Percentiles rank a stretch among this genome's conserved stretches.
Conservation (phyloP, 257 asterid species). For the Prunella vulgaris region DNA sequence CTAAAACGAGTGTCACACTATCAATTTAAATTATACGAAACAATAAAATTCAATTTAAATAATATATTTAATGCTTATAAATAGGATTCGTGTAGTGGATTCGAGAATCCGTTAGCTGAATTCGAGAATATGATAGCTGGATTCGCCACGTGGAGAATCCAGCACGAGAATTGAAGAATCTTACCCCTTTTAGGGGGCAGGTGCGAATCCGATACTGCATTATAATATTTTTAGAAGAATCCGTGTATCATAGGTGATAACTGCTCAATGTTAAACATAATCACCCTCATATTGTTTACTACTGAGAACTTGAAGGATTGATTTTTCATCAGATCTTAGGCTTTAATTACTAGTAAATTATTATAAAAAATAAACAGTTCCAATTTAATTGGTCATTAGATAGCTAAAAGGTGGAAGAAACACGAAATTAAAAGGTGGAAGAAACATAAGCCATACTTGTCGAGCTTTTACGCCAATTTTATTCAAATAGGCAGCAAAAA, state of each 20-base stretch:
- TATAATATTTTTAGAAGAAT: too few relatives aligned
- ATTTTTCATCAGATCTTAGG: background rate
- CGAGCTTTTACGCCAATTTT: constrained; percentile 69
- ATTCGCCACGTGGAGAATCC: too few relatives aligned
- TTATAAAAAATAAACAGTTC: background rate
- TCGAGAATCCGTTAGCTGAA: too few relatives aligned
- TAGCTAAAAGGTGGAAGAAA: background rate
- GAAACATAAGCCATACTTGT: constrained; percentile 47
- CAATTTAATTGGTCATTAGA: background rate
- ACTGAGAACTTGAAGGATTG: background rate
- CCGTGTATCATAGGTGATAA: background rate
- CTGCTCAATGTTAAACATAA: background rate
- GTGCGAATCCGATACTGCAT: too few relatives aligned
- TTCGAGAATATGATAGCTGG: too few relatives aligned
- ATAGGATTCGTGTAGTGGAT: too few relatives aligned
- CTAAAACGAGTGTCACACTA: too few relatives aligned
- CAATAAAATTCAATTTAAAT: too few relatives aligned
- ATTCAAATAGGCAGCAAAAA: constrained; percentile 78
- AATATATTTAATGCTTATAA: too few relatives aligned
- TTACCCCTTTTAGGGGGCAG: too few relatives aligned
- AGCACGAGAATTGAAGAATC: too few relatives aligned
- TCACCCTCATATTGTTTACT: background rate
- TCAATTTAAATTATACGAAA: too few relatives aligned
- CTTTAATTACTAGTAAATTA: background rate
- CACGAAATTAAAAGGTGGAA: background rate